Evolutionary conservation across 2,329 filamentous ascomycete species (phyloP).

Genomic region (Curvularia sp.): DNA sequence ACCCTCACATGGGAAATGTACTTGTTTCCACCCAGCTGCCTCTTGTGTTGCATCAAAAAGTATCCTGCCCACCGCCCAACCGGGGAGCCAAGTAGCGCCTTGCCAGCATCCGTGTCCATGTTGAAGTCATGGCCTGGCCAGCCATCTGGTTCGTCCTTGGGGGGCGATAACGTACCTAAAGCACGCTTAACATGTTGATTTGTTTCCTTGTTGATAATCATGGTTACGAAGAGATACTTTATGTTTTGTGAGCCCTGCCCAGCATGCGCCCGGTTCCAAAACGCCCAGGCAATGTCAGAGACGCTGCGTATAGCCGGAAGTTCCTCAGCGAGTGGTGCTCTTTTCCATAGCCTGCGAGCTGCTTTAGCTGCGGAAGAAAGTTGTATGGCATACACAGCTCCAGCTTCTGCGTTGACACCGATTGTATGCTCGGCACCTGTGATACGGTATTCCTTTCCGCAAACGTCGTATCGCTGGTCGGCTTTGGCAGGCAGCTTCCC

Average conservation of each 20-base stretch:
- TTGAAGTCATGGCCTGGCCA: conserved; percentile 31
- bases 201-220: conserved; percentile 23
- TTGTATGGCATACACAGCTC: conserved; percentile 18
- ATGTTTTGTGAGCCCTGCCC: conserved; percentile 19
- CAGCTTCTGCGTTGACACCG: conserved; percentile 19
- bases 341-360: conserved; percentile 20
- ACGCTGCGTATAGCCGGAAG: conserved; percentile 25
- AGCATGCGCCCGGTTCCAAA: conserved; percentile 21
- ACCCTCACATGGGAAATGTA: conserved; percentile 21
- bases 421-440: conserved; percentile 22
- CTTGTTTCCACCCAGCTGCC: conserved; percentile 19
- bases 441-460: conserved; percentile 19
- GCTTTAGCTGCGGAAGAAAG: conserved; percentile 11
- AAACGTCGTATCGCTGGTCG: conserved; percentile 26
- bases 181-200: conserved; percentile 23
- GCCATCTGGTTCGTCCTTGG: conserved; percentile 3
- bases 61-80: conserved; percentile 27
- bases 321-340: conserved; percentile 12
- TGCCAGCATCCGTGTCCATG: conserved; percentile 25
- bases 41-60: conserved; percentile 25
- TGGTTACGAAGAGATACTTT: conserved; percentile 25
- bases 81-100: conserved; percentile 24
- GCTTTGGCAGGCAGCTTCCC: conserved; percentile 2
- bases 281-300: conserved; percentile 33
- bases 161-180: conserved; percentile 10